These are phyloP conservation scores for Aaosphaeria pasadenensis DNA, from an alignment of 2,329 filamentous ascomycete genomes.

Conservation along the genomic window DNA sequence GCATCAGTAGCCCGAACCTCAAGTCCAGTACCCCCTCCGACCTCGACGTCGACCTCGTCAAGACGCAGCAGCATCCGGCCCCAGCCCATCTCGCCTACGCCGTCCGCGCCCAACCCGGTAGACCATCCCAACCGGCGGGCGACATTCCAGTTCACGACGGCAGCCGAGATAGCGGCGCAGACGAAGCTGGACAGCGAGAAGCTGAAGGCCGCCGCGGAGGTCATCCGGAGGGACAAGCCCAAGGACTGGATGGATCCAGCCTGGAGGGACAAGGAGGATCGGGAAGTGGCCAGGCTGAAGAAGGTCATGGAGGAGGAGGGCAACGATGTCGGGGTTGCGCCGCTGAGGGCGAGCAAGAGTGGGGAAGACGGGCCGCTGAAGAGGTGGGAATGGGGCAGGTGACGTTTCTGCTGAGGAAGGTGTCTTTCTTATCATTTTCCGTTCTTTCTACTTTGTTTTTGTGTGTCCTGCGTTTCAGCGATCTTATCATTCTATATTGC, in stretches of 20 bases:
- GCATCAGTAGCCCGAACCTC: background rate
- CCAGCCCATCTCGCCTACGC: background rate
- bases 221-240: conserved; percentile 5
- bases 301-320: background rate
- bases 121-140: background rate
- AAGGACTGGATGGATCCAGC: conserved; percentile 5
- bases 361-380: background rate
- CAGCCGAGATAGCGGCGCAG: conserved; percentile 2
- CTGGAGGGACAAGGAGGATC: background rate
- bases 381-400: background rate
- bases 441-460: background rate
- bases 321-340: background rate
- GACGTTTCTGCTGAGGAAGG: background rate
- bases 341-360: background rate
- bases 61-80: background rate
- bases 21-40: background rate
- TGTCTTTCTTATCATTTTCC: background rate
- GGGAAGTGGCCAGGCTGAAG: background rate
- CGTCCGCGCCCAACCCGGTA: background rate
- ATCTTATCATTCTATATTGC: too few relatives aligned
- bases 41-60: too few relatives aligned
- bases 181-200: background rate
- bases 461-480: background rate
- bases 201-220: conserved; percentile 1
- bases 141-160: conserved; percentile 1